Evolutionary conservation across 2,329 filamentous ascomycete genomes (phyloP).

Genomic region (Pseudopyricularia cyperi): DNA sequence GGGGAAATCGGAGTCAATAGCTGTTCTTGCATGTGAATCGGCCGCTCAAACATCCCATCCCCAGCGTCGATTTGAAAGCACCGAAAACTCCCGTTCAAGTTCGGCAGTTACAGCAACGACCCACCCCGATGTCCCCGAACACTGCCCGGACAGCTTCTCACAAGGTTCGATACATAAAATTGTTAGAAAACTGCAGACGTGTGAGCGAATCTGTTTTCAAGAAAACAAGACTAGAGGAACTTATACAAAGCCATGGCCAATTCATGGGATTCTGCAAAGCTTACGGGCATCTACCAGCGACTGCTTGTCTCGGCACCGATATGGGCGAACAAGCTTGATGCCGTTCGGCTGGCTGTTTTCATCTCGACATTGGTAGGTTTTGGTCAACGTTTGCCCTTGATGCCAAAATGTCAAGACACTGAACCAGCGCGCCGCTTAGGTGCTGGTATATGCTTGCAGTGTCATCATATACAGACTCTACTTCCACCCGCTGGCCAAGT

Average conservation of each 20-base stretch:
- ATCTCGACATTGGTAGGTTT: neutral
- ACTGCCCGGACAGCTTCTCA: too few relatives aligned
- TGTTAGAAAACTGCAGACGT: too few relatives aligned
- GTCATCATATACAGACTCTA: conserved; percentile 10
- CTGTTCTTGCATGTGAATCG: too few relatives aligned
- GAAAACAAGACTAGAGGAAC: too few relatives aligned
- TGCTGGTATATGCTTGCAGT: neutral
- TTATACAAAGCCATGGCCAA: neutral
- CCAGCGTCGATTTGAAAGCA: too few relatives aligned
- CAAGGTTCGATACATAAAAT: too few relatives aligned
- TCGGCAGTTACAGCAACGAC: too few relatives aligned
- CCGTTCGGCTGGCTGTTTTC: neutral
- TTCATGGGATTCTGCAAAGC: neutral
- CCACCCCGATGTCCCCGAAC: too few relatives aligned
- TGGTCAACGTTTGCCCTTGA: neutral
- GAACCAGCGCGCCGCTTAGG: neutral
- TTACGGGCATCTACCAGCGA: neutral
- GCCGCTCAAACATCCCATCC: too few relatives aligned
- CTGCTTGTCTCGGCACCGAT: neutral
- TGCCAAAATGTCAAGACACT: neutral
- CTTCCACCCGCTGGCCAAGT: conserved; percentile 12
- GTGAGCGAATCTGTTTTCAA: too few relatives aligned
- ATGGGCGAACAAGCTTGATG: neutral
- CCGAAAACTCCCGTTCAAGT: too few relatives aligned
- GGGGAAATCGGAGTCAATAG: too few relatives aligned